phyloP scores from a whole-genome alignment of 805 yeast genomes.

The Saccharomycopsis sp. region DNA sequence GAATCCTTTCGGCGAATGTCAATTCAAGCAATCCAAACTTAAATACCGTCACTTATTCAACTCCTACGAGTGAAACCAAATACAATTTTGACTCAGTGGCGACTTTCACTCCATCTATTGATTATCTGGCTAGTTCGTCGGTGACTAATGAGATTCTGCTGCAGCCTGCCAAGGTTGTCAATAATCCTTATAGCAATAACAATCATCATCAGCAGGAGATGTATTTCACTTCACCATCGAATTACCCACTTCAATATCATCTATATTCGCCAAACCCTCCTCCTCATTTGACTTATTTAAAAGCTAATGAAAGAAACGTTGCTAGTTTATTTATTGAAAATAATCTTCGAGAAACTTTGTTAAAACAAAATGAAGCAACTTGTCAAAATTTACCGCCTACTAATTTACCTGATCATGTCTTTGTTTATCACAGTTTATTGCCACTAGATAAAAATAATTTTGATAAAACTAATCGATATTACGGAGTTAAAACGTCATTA shows the following conservation, averaged over 20 bases:
- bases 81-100: slow-evolving; percentile 35
- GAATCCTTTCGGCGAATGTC: too few species aligned
- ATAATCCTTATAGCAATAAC: not conserved
- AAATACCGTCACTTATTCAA: slow-evolving; percentile 28
- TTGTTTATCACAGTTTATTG: slow-evolving; percentile 74
- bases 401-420: slow-evolving; percentile 68
- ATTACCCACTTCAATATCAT: slow-evolving; percentile 65
- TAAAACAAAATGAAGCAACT: slow-evolving; percentile 72
- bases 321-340: slow-evolving; percentile 66
- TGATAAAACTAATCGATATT: slow-evolving; percentile 27
- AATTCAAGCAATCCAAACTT: slow-evolving; percentile 25
- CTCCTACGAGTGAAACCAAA: slow-evolving; percentile 21
- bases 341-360: slow-evolving; percentile 62
- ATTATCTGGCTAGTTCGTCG: not conserved
- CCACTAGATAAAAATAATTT: slow-evolving; percentile 59
- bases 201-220: slow-evolving; percentile 19
- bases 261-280: slow-evolving; percentile 83
- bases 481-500: slow-evolving; percentile 52
- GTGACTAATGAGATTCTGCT: not conserved
- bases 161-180: not conserved
- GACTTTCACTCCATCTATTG: slow-evolving; percentile 29
- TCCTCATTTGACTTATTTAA: slow-evolving; percentile 52
- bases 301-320: slow-evolving; percentile 65
- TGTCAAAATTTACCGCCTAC: slow-evolving; percentile 57
- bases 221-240: slow-evolving; percentile 13